Percentiles rank a stretch among this genome's conserved stretches.
Conservation (phyloP, 192 early-diverging fungal species). For the Mortierella antarctica region DNA sequence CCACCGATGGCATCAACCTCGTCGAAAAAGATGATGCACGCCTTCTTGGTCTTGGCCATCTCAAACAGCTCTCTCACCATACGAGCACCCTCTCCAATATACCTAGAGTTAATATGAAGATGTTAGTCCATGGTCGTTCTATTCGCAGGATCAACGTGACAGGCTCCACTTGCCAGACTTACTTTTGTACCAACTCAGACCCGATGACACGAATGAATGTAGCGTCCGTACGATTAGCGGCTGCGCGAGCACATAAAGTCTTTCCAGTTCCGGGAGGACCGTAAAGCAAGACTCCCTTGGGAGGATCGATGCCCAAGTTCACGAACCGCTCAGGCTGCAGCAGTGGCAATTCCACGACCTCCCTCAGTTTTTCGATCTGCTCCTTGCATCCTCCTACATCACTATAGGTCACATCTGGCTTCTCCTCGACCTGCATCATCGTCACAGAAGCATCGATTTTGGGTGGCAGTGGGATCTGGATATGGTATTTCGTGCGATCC, state of each 20-base stretch:
- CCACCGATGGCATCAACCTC: conserved; percentile 99
- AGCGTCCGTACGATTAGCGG: conserved; percentile 99
- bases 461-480: conserved; percentile 98
- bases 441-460: conserved; percentile 98
- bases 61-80: conserved; percentile 99
- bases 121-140: no score
- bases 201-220: conserved; percentile 99
- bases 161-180: conserved; percentile 1
- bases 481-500: conserved; percentile 99
- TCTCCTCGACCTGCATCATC: conserved; percentile 99
- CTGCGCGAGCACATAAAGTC: conserved; percentile 97
- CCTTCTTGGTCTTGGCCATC: conserved; percentile 99
- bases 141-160: no score
- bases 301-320: conserved; percentile 98
- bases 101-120: conserved; percentile 52
- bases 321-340: conserved; percentile 97
- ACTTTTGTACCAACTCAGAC: conserved; percentile 98
- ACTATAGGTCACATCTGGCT: conserved; percentile 99
- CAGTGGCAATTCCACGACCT: conserved; percentile 98
- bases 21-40: conserved; percentile 99
- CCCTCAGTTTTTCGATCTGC: conserved; percentile 98
- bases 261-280: conserved; percentile 98
- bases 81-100: conserved; percentile 97
- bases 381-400: conserved; percentile 99
- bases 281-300: conserved; percentile 98